Evolutionary conservation across 805 yeast species (phyloP).

Genomic region (Barnettozyma vustinii): DNA sequence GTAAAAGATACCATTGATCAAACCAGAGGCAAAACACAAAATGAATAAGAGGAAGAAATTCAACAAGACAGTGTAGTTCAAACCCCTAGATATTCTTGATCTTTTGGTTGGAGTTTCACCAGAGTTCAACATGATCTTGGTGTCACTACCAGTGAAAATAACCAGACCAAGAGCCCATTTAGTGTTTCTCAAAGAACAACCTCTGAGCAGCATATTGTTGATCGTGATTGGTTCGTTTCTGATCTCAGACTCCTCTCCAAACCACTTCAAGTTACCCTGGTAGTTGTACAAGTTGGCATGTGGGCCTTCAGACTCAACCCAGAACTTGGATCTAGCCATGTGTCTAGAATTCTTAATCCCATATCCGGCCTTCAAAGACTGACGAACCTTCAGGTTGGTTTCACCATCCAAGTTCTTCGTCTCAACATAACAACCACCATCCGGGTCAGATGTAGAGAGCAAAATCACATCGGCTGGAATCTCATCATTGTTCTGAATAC

Average conservation of each 20-base stretch:
- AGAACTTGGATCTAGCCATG: conserved; percentile 46
- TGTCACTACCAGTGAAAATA: conserved; percentile 69
- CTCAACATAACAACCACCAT: conserved; percentile 68
- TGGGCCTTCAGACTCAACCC: conserved; percentile 82
- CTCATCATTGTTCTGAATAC: conserved; percentile 72
- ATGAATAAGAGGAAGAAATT: conserved; percentile 61
- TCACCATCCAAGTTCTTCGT: conserved; percentile 82
- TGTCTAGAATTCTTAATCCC: conserved; percentile 44
- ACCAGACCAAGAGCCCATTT: conserved; percentile 81
- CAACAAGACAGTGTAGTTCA: conserved; percentile 62
- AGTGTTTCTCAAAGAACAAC: conserved; percentile 73
- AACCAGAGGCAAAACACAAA: conserved; percentile 64
- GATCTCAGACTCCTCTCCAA: conserved; percentile 26
- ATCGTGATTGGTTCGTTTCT: conserved; percentile 61
- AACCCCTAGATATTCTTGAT: conserved; percentile 67
- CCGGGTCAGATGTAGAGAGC: conserved; percentile 60
- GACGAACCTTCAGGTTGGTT: conserved; percentile 71
- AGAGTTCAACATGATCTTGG: conserved; percentile 77
- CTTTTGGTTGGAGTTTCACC: conserved; percentile 76
- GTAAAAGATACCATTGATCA: conserved; percentile 67
- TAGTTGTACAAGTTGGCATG: conserved; percentile 72
- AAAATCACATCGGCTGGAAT: conserved; percentile 72
- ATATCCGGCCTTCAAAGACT: conserved; percentile 59
- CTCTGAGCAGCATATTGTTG: conserved; percentile 66
- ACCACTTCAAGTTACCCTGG: conserved; percentile 62